Conservation (phyloP, 768 basidiomycete species). For the Leccinum rimulosum region DNA sequence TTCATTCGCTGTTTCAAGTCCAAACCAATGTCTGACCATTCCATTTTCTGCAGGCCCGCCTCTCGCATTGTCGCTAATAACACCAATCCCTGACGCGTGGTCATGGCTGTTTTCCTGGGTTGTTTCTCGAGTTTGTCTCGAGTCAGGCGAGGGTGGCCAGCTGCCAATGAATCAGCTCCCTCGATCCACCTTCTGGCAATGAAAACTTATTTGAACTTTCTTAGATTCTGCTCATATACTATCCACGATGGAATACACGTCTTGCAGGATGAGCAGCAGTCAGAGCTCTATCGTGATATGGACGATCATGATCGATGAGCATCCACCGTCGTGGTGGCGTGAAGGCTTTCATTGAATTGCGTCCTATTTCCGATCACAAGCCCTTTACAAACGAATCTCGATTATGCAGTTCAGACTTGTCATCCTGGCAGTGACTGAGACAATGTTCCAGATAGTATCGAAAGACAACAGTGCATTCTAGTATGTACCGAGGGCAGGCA, state of each 20-base stretch:
- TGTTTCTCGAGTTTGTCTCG: constrained; percentile 33
- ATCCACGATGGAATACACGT: no score
- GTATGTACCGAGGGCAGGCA: neutral
- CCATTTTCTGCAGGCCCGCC: constrained; percentile 35
- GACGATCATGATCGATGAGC: no score
- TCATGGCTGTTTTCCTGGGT: constrained; percentile 32
- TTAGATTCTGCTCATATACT: neutral
- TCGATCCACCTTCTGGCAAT: neutral
- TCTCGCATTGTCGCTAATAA: constrained; percentile 39
- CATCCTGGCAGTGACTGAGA: no score
- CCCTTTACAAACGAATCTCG: no score
- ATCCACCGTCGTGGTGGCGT: no score
- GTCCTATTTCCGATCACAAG: no score
- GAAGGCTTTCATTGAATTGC: no score
- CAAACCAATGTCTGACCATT: constrained; percentile 38
- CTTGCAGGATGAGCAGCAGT: no score
- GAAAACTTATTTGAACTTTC: neutral
- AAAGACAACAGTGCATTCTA: no score
- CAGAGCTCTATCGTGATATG: no score
- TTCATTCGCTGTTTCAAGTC: constrained; percentile 29
- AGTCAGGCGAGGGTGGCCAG: constrained; percentile 33
- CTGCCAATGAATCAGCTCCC: neutral
- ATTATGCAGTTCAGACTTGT: no score
- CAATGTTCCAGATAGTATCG: no score
- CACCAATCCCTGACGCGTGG: constrained; percentile 42